Percentiles rank a stretch among this genome's conserved stretches.
phyloP scores from a whole-genome alignment of 441 rosid genomes.

The Gossypium schwendimanii region DNA sequence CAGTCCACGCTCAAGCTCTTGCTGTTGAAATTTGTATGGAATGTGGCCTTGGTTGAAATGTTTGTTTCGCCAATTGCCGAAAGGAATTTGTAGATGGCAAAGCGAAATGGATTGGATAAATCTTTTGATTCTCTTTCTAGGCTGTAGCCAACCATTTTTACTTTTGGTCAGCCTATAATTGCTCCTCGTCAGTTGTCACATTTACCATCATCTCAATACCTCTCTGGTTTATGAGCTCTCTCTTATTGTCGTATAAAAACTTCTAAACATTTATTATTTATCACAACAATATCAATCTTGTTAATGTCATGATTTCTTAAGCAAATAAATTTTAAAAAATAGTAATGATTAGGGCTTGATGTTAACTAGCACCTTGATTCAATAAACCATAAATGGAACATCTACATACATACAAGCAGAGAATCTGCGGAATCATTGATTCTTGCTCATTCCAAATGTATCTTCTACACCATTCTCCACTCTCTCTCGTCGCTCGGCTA shows the following conservation, averaged over 20 bases:
- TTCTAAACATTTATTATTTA: not conserved
- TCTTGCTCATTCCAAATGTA: constrained; percentile 63
- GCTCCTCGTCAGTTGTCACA: not conserved
- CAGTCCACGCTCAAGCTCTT: not conserved
- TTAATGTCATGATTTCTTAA: not conserved
- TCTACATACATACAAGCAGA: not conserved
- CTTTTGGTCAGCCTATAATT: not conserved
- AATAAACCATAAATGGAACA: not conserved
- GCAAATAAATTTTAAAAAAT: not conserved
- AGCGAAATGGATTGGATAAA: not conserved
- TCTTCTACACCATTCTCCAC: constrained; percentile 68
- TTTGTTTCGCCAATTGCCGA: constrained; percentile 3
- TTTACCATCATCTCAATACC: not conserved
- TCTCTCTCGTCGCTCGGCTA: constrained; percentile 63
- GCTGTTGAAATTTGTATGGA: not conserved
- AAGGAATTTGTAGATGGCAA: not conserved
- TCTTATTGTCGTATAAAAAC: not conserved
- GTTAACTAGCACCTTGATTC: not conserved
- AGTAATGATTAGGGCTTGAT: not conserved
- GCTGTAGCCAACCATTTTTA: not conserved
- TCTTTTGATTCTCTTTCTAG: not conserved
- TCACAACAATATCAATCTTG: not conserved
- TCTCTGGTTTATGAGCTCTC: not conserved
- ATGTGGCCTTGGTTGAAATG: not conserved
- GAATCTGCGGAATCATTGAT: constrained; percentile 20